These are phyloP conservation scores for Picea abies DNA, from an alignment of 83 land plant genomes.

Conservation along the genomic window DNA sequence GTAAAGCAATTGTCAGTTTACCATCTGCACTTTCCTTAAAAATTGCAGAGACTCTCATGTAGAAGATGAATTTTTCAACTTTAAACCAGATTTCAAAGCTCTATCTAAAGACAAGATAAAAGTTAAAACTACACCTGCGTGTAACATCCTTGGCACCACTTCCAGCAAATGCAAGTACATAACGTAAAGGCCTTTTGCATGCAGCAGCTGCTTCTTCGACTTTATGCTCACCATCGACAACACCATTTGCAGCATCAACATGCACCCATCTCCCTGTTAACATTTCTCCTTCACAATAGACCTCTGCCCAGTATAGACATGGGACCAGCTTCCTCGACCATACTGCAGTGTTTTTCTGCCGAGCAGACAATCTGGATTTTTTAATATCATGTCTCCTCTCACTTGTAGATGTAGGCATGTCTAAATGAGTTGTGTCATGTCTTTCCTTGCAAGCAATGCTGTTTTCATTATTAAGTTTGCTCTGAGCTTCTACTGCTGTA, in stretches of 20 bases:
- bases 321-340: constrained; percentile 86
- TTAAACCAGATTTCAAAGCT: not conserved
- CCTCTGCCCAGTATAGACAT: constrained; percentile 92
- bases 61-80: not conserved
- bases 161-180: constrained; percentile 95
- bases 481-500: too few relatives aligned
- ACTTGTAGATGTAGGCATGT: not conserved
- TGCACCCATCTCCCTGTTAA: constrained; percentile 91
- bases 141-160: constrained; percentile 97
- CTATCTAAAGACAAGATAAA: too few relatives aligned
- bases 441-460: too few relatives aligned
- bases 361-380: not conserved
- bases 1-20: not conserved
- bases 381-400: constrained; percentile 23
- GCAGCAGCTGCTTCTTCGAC: constrained; percentile 78
- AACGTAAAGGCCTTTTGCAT: constrained; percentile 76
- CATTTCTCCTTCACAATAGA: constrained; percentile 81
- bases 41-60: not conserved
- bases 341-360: constrained; percentile 41
- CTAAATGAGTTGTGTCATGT: too few relatives aligned
- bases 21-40: not conserved
- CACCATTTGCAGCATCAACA: constrained; percentile 81
- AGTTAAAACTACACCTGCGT: constrained; percentile 62
- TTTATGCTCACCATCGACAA: constrained; percentile 79
- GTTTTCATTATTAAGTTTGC: too few relatives aligned